phyloP scores from a whole-genome alignment of 148 eudicot genomes.

The Vaccinium corymbosum region DNA sequence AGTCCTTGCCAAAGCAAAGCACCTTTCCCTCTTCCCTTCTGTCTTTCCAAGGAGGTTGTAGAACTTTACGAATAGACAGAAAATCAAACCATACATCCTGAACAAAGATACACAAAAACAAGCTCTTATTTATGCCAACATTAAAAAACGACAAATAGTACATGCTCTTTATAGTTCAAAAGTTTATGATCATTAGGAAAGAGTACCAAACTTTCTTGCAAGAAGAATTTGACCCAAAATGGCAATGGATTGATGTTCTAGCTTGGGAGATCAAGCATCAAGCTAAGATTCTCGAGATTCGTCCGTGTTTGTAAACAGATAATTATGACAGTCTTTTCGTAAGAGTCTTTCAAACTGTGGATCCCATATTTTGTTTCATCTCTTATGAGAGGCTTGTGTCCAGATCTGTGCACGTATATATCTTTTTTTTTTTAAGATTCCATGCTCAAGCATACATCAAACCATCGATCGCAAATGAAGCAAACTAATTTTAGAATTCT shows the following conservation, averaged over 20 bases:
- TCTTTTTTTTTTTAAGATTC: background rate
- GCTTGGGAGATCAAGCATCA: background rate
- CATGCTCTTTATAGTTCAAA: background rate
- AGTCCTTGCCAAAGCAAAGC: conserved; percentile 31
- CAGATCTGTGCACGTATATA: background rate
- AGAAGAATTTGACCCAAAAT: background rate
- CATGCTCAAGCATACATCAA: background rate
- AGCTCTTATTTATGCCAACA: background rate
- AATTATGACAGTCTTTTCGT: too few species aligned
- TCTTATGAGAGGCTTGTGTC: background rate
- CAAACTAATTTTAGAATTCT: background rate
- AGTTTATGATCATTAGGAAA: background rate
- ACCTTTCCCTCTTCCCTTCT: conserved; percentile 34
- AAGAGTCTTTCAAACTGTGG: background rate
- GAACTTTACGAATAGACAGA: conserved; percentile 4
- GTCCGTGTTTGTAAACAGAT: too few species aligned
- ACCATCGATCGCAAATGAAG: background rate
- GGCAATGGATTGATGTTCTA: background rate
- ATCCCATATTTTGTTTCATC: background rate
- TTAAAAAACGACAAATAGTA: background rate
- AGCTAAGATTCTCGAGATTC: background rate
- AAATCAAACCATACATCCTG: background rate
- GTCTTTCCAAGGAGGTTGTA: conserved; percentile 14
- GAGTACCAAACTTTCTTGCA: background rate
- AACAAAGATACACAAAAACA: background rate